These are phyloP conservation scores for Pelargonium myrrhifolium DNA, from an alignment of 441 rosid genomes.

Conservation along the genomic window DNA sequence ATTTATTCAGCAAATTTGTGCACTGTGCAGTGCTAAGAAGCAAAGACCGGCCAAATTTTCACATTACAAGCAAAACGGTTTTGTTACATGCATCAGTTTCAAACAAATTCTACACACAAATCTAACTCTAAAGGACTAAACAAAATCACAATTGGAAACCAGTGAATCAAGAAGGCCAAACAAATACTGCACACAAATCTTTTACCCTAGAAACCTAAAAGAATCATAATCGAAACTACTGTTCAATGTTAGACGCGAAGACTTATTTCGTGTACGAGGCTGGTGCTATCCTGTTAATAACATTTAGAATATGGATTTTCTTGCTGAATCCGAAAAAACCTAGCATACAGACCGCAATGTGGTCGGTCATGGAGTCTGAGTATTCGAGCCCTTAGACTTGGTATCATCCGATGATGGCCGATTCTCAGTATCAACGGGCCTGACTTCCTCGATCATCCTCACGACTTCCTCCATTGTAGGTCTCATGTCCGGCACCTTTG, in stretches of 20 bases:
- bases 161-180: neutral
- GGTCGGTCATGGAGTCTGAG: conserved; percentile 23
- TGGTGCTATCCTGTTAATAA: neutral
- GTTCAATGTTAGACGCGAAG: neutral
- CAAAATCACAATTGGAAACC: neutral
- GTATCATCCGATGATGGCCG: conserved; percentile 40
- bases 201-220: conserved; percentile 1
- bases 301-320: neutral
- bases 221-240: neutral
- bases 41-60: neutral
- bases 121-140: too few relatives aligned
- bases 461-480: conserved; percentile 56
- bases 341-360: neutral
- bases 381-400: conserved; percentile 24
- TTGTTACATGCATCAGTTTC: neutral
- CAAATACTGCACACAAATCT: conserved; percentile 1
- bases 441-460: conserved; percentile 54
- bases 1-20: too few relatives aligned
- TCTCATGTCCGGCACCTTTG: conserved; percentile 46
- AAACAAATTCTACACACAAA: too few relatives aligned
- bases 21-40: neutral
- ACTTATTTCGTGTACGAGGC: neutral
- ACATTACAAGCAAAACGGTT: neutral
- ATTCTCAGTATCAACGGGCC: conserved; percentile 43
- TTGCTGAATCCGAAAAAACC: neutral